Base-by-base conservation (phyloP, 2,329 filamentous ascomycete genomes). In the Fusarium zealandicum region DNA sequence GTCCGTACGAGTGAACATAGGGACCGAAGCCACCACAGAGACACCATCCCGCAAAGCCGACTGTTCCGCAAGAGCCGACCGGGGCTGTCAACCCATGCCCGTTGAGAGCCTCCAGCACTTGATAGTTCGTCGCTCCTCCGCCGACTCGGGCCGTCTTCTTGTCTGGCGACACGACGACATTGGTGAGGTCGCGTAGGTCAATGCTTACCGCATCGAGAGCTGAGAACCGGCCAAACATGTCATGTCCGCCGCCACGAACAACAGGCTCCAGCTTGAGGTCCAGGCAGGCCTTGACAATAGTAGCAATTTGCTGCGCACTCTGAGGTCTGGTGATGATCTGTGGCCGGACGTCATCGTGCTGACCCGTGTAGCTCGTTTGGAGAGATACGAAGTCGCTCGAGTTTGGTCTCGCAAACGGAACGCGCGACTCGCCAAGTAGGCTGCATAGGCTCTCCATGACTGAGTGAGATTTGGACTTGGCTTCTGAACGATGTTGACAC, bases 21-120 rank as follows among this genome's bases (percentile, higher is more conserved):
- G 55, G 47, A 6, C 55, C 55, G 14, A 48, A 52, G 3, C 52
- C 55, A 17, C 55, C 55, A 16, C 36, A 33, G 3, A 51, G 18
- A n/a, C 37, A 51, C 52, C 55, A 59, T 20, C 52, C 47, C 6
- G 27, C 30, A 5, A 27, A 56, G 4, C 55, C 55, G 13, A 56
- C 47, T 9, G 25, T 30, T 4, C 52, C 52, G 30, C 46, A 54
- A 1, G 39, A 42, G 35, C 54, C 54, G 4, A 27, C 22, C 3
- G 54, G 31, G 3, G 37, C 44, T 16, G 33, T 32, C n/a, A 57
- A 44, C 11, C 32, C 40, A 13, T 46, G 35, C 14, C 28, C 14
- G n/a, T 18, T 30, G 39, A 57, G 16, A 4, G 12, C 50, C 11
- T 46, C 40, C 8, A 54, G 44, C 2, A 57, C 44, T 11, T 43